Conservation (phyloP, 1,284 basidiomycete genomes). For the Apiotrichum laibachii region DNA sequence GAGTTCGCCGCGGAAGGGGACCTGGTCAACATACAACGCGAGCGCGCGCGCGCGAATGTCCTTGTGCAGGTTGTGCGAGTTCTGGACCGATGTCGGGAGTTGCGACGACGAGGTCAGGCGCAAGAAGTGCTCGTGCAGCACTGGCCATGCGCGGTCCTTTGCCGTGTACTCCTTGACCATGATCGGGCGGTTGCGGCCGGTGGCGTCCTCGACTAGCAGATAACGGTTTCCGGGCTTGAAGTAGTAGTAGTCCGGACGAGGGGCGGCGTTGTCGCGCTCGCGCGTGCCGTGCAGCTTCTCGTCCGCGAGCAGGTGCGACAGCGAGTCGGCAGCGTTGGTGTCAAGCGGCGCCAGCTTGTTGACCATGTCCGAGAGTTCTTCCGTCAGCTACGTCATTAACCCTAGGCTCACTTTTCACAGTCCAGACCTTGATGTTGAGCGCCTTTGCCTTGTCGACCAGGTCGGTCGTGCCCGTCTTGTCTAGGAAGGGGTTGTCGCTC, state of each 20-base stretch:
- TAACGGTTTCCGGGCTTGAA: slow-evolving; percentile 77
- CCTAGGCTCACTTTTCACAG: slow-evolving; percentile 63
- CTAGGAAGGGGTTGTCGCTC: slow-evolving; percentile 43
- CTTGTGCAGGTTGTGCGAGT: slow-evolving; percentile 16
- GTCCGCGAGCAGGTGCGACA: slow-evolving; percentile 69
- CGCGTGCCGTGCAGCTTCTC: slow-evolving; percentile 82
- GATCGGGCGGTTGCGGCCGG: slow-evolving; percentile 63
- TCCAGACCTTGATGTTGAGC: slow-evolving; percentile 89
- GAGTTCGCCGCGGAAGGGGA: slow-evolving; percentile 37
- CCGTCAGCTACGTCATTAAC: slow-evolving; percentile 9
- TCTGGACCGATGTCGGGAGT: slow-evolving; percentile 21
- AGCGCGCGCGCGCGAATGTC: slow-evolving; percentile 43
- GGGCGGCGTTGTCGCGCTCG: slow-evolving; percentile 87
- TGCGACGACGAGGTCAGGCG: slow-evolving; percentile 35
- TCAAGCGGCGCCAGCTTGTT: slow-evolving; percentile 55
- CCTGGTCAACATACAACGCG: slow-evolving; percentile 40
- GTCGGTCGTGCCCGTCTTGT: slow-evolving; percentile 54
- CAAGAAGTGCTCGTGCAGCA: slow-evolving; percentile 53
- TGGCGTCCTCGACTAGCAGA: slow-evolving; percentile 86
- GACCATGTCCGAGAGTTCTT: slow-evolving; percentile 36
- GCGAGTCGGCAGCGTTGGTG: slow-evolving; percentile 33
- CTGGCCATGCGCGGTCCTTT: slow-evolving; percentile 56
- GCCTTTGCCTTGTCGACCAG: slow-evolving; percentile 71
- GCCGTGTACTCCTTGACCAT: slow-evolving; percentile 57
- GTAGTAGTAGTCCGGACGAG: slow-evolving; percentile 82